Percentiles rank a stretch among this genome's conserved stretches.
Evolutionary conservation across 805 yeast species (phyloP).

Genomic region (Ogataea sp.): DNA sequence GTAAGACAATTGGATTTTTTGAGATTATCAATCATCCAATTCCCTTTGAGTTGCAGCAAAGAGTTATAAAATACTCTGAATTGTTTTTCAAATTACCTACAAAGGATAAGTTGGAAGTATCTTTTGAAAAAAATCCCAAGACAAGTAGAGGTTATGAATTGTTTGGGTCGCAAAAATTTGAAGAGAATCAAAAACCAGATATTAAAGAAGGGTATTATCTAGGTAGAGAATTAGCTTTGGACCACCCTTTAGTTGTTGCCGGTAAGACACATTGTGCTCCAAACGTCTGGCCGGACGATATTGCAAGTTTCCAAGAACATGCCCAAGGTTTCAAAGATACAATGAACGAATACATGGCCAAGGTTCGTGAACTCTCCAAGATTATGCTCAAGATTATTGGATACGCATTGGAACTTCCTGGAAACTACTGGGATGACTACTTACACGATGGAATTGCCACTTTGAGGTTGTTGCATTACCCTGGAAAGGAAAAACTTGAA

Average conservation of each 20-base stretch:
- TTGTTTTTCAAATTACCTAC: slow-evolving; percentile 17
- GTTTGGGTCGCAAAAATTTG: slow-evolving; percentile 16
- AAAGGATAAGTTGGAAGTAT: slow-evolving; percentile 17
- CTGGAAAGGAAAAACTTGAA: slow-evolving; percentile 18
- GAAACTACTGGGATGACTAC: slow-evolving; percentile 18
- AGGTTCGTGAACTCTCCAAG: slow-evolving; percentile 10
- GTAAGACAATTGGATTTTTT: slow-evolving; percentile 12
- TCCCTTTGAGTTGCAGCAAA: slow-evolving; percentile 7
- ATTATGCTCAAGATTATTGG: slow-evolving; percentile 20
- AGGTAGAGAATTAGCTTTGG: slow-evolving; percentile 14
- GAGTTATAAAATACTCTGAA: slow-evolving; percentile 13
- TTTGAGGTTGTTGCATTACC: slow-evolving; percentile 27
- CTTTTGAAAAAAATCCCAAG: slow-evolving; percentile 12
- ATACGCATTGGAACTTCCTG: slow-evolving; percentile 21
- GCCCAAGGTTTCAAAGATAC: slow-evolving; percentile 12
- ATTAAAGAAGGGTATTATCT: slow-evolving; percentile 27
- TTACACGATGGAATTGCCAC: slow-evolving; percentile 21
- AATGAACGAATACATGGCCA: slow-evolving; percentile 12
- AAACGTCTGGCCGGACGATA: slow-evolving; percentile 16
- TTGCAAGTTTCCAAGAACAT: slow-evolving; percentile 21
- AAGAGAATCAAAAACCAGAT: slow-evolving; percentile 16
- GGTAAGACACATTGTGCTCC: slow-evolving; percentile 14
- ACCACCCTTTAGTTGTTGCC: slow-evolving; percentile 3
- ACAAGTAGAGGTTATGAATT: slow-evolving; percentile 21
- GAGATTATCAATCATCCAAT: slow-evolving; percentile 16